phyloP scores from a whole-genome alignment of 2,329 filamentous ascomycete genomes.

The Macrophomina phaseolina region DNA sequence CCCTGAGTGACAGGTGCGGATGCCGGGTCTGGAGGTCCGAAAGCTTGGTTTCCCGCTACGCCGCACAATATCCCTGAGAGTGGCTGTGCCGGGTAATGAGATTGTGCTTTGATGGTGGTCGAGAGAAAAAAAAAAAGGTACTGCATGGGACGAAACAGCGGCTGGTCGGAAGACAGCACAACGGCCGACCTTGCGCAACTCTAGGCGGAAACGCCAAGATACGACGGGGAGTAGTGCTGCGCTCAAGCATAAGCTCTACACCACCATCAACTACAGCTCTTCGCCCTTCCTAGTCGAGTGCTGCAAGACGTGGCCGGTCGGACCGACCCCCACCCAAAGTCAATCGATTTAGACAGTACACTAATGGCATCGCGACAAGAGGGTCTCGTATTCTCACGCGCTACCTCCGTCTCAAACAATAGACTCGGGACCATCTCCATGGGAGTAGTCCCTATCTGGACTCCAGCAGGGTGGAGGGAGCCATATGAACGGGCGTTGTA shows the following conservation, averaged over 20 bases:
- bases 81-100: background rate
- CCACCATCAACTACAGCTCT: background rate
- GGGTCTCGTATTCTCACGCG: background rate
- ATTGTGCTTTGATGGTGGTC: background rate
- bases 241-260: background rate
- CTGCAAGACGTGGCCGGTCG: slow-evolving; percentile 3
- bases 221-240: background rate
- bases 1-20: background rate
- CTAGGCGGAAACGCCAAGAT: background rate
- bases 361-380: background rate
- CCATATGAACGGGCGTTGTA: too few species aligned
- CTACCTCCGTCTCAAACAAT: background rate
- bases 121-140: background rate
- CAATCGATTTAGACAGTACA: too few species aligned
- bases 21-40: background rate
- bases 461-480: background rate
- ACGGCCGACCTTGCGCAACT: background rate
- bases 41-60: background rate
- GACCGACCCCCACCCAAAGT: background rate
- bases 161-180: background rate
- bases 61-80: background rate
- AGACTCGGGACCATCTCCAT: background rate
- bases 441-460: background rate
- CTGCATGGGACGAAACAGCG: background rate
- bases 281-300: background rate